A percentile compares a stretch with the other conserved stretches of the same genome.
Conservation (phyloP, 202 grass and related monocot genomes). For the Setaria italica region DNA sequence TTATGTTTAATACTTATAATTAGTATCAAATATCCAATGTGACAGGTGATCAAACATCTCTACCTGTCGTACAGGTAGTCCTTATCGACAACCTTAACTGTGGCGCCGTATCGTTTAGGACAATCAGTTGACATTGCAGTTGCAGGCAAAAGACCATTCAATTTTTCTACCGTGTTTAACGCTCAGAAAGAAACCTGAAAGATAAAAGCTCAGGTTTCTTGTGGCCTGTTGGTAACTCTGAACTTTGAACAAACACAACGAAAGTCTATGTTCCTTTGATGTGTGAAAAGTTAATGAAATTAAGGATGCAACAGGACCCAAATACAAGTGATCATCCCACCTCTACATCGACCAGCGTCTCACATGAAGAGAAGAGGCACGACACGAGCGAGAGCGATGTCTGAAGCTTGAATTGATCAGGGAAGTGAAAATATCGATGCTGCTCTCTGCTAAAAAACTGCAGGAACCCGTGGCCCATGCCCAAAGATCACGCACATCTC, state of each 20-base stretch:
- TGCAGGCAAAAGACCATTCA: background rate
- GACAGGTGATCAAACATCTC: no score
- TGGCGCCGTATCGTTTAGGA: constrained; percentile 1
- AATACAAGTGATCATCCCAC: no score
- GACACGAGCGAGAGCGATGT: background rate
- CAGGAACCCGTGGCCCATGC: constrained; percentile 4
- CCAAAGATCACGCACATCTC: constrained; percentile 1
- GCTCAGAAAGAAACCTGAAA: background rate
- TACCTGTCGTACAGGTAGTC: background rate
- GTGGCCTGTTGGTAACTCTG: background rate
- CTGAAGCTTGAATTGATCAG: constrained; percentile 7
- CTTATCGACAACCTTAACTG: background rate
- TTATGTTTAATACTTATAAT: no score
- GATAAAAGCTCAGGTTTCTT: background rate
- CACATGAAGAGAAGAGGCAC: no score
- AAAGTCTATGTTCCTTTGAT: background rate
- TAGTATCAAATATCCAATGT: no score
- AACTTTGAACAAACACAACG: background rate
- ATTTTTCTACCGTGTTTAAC: background rate
- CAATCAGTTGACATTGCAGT: background rate
- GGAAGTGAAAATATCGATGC: background rate
- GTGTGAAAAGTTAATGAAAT: background rate
- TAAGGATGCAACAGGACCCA: background rate
- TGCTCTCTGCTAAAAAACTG: background rate
- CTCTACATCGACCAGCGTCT: no score